Conservation (phyloP, 1,284 basidiomycete genomes). For the Ustilago tritici region DNA sequence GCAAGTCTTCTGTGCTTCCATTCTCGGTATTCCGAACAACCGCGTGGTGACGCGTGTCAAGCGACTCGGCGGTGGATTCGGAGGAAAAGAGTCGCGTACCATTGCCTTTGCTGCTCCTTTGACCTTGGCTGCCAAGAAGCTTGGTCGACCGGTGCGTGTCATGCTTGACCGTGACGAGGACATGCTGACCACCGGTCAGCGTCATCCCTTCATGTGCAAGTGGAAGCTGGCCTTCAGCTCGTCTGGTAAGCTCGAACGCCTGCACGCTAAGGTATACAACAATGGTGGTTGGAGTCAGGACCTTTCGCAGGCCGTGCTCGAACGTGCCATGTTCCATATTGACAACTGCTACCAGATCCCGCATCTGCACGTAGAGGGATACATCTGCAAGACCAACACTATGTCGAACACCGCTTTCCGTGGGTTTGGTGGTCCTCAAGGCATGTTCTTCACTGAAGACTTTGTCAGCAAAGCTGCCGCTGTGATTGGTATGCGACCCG, state of each 20-base stretch:
- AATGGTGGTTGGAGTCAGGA: conserved; percentile 70
- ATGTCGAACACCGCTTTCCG: conserved; percentile 70
- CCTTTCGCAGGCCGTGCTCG: conserved; percentile 68
- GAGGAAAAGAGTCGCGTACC: conserved; percentile 68
- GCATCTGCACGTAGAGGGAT: conserved; percentile 66
- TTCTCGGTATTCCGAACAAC: conserved; percentile 69
- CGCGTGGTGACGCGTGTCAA: conserved; percentile 66
- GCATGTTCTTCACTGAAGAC: conserved; percentile 68
- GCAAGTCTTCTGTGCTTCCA: conserved; percentile 68
- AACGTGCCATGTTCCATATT: conserved; percentile 70
- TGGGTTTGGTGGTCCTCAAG: conserved; percentile 70
- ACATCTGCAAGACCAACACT: conserved; percentile 69
- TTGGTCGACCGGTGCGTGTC: conserved; percentile 67
- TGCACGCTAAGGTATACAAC: conserved; percentile 68
- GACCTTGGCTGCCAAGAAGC: conserved; percentile 66
- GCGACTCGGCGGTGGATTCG: conserved; percentile 70
- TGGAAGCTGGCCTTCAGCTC: conserved; percentile 69
- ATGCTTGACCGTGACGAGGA: conserved; percentile 70
- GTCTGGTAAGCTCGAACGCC: conserved; percentile 67
- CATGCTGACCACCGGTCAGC: conserved; percentile 69
- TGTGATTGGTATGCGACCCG: conserved; percentile 65
- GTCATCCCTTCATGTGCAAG: conserved; percentile 69
- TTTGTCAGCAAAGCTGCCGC: conserved; percentile 67
- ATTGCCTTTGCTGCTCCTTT: conserved; percentile 57
- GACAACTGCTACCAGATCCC: conserved; percentile 66